These are phyloP conservation scores for Saposhnikovia divaricata DNA, from an alignment of 129 eudicot genomes.

Conservation along the genomic window DNA sequence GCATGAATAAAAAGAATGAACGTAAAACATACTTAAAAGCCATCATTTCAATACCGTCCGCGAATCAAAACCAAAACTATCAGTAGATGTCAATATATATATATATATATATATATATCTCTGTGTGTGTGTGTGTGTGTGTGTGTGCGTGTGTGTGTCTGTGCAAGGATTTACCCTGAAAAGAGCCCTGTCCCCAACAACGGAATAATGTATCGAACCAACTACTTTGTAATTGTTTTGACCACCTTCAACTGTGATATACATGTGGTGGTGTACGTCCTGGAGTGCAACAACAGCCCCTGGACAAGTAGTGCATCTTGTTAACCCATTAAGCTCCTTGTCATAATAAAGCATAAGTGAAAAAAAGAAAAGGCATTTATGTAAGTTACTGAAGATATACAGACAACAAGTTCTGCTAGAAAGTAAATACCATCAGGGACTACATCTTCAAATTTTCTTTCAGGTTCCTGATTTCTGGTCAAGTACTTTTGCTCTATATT, in stretches of 20 bases:
- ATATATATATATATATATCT: no score
- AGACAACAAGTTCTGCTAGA: constrained; percentile 16
- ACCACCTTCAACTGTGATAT: constrained; percentile 57
- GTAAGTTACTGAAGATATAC: constrained; percentile 5
- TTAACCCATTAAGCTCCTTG: constrained; percentile 14
- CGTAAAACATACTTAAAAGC: background rate
- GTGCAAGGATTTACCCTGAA: constrained; percentile 60
- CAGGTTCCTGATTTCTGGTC: constrained; percentile 42
- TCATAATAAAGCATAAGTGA: background rate
- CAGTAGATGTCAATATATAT: background rate
- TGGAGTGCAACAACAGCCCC: constrained; percentile 80
- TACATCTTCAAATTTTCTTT: constrained; percentile 43
- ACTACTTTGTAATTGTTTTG: constrained; percentile 48
- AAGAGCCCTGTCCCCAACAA: constrained; percentile 71
- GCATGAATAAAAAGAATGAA: background rate
- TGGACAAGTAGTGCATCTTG: constrained; percentile 24
- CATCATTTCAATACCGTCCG: background rate
- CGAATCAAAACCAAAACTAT: background rate
- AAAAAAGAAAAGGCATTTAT: background rate
- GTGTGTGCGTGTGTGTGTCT: background rate
- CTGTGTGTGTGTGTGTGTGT: background rate
- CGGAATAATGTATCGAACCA: constrained; percentile 84
- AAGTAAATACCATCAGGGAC: constrained; percentile 65
- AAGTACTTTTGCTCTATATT: constrained; percentile 28
- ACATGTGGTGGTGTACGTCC: constrained; percentile 82